A percentile compares a stretch with the other conserved stretches of the same genome.
Evolutionary conservation across 2,329 filamentous ascomycete species (phyloP).

Genomic region (Aschersonia sp.): DNA sequence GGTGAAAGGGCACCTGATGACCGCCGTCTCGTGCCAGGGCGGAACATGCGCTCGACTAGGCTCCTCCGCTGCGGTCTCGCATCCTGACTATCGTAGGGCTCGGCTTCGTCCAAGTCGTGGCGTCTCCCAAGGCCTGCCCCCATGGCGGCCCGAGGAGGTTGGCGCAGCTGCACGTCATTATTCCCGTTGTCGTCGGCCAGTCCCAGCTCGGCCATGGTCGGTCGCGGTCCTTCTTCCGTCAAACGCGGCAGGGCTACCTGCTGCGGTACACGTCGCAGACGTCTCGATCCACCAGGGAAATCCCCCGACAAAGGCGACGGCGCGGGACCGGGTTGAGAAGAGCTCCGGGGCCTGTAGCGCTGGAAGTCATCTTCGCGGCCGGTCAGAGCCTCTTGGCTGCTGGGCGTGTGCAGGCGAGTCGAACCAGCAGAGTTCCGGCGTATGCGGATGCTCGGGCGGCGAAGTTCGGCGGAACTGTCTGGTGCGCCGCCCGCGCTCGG

Average conservation of each 20-base stretch:
- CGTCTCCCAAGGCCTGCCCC: neutral
- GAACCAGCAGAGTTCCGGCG: constrained; percentile 5
- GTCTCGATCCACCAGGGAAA: constrained; percentile 9
- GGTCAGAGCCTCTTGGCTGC: neutral
- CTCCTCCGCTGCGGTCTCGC: neutral
- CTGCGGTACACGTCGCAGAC: constrained; percentile 16
- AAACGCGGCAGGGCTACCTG: constrained; percentile 21
- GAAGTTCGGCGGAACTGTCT: constrained; percentile 2
- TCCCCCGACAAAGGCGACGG: constrained; percentile 9
- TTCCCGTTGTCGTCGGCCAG: constrained; percentile 1
- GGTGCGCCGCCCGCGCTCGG: neutral
- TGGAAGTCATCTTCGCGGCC: neutral
- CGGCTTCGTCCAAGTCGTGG: neutral
- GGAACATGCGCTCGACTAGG: constrained; percentile 3
- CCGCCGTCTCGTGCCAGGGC: constrained; percentile 2
- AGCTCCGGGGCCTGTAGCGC: constrained; percentile 16
- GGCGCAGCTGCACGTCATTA: constrained; percentile 1
- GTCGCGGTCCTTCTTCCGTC: constrained; percentile 22
- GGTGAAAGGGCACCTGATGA: neutral
- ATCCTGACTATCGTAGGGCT: neutral
- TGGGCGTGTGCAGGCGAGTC: neutral
- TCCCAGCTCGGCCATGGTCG: constrained; percentile 20
- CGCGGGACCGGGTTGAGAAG: constrained; percentile 18
- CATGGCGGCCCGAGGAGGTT: constrained; percentile 12
- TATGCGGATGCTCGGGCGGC: constrained; percentile 11